Conservation (phyloP, 2,329 filamentous ascomycete species). For the Neocatenulostroma microsporum region DNA sequence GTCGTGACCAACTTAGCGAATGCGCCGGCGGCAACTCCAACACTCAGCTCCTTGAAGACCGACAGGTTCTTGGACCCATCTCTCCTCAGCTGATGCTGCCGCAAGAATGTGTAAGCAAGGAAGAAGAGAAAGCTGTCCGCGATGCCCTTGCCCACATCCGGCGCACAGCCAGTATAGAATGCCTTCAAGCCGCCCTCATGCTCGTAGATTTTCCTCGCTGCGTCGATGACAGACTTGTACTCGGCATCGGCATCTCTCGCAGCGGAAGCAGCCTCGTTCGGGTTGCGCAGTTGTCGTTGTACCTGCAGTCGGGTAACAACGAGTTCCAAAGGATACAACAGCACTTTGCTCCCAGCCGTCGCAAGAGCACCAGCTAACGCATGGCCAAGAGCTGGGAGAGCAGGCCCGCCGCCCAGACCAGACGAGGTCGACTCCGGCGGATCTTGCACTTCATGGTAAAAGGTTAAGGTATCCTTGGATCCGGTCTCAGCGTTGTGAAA, state of each 20-base stretch:
- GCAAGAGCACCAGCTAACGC: constrained; percentile 72
- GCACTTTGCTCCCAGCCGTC: constrained; percentile 68
- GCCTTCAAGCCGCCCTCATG: constrained; percentile 62
- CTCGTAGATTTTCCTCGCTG: constrained; percentile 60
- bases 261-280: constrained; percentile 26
- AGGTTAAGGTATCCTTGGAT: constrained; percentile 22
- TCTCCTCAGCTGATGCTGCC: constrained; percentile 38
- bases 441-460: constrained; percentile 24
- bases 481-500: constrained; percentile 16
- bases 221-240: constrained; percentile 62
- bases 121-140: constrained; percentile 81
- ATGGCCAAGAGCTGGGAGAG: constrained; percentile 69
- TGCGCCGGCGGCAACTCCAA: constrained; percentile 67
- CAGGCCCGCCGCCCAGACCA: constrained; percentile 28
- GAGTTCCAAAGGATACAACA: constrained; percentile 74
- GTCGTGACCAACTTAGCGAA: constrained; percentile 69
- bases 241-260: constrained; percentile 34
- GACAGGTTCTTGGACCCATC: constrained; percentile 41
- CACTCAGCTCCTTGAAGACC: constrained; percentile 62
- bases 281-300: constrained; percentile 52
- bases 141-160: constrained; percentile 40
- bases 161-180: constrained; percentile 50
- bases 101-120: constrained; percentile 61
- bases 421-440: constrained; percentile 4
- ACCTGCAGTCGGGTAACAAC: constrained; percentile 77